Evolutionary conservation across 176 grass and related monocot species (phyloP).

Genomic region (Phyllostachys edulis): DNA sequence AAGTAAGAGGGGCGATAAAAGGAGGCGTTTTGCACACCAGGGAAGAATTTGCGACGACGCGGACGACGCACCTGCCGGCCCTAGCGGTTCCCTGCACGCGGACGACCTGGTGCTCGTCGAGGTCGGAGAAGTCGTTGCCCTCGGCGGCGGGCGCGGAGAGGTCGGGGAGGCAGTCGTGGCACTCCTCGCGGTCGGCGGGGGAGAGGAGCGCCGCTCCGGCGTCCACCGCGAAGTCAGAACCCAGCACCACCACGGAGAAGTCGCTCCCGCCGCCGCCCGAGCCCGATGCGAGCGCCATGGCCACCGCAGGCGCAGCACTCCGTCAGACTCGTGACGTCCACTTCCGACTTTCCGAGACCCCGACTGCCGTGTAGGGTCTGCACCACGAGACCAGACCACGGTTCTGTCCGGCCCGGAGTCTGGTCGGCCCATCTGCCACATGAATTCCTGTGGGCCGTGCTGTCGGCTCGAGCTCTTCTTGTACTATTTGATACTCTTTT

Average conservation of each 20-base stretch:
- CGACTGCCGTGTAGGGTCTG: not conserved
- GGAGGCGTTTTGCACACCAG: slow-evolving; percentile 37
- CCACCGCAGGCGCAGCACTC: not conserved
- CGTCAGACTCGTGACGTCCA: not conserved
- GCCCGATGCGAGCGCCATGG: slow-evolving; percentile 41
- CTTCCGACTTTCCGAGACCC: not conserved
- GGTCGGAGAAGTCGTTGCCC: slow-evolving; percentile 78
- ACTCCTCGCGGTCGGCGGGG: slow-evolving; percentile 43
- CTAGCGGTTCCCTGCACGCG: slow-evolving; percentile 64
- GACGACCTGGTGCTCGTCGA: slow-evolving; percentile 82
- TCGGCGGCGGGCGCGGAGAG: not conserved
- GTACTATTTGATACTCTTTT: too few species aligned
- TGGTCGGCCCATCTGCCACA: not conserved
- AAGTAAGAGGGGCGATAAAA: too few species aligned
- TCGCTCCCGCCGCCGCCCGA: slow-evolving; percentile 32
- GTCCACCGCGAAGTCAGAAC: slow-evolving; percentile 69
- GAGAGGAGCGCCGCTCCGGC: slow-evolving; percentile 56
- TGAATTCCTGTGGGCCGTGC: not conserved
- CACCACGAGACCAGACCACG: not conserved
- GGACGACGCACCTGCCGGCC: slow-evolving; percentile 55
- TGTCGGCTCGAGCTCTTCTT: not conserved
- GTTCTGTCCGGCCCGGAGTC: not conserved
- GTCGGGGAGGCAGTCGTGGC: slow-evolving; percentile 77
- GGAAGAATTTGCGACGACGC: slow-evolving; percentile 87
- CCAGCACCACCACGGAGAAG: slow-evolving; percentile 75